phyloP scores from a whole-genome alignment of 2,329 filamentous ascomycete species.

The Alternaria sp. region DNA sequence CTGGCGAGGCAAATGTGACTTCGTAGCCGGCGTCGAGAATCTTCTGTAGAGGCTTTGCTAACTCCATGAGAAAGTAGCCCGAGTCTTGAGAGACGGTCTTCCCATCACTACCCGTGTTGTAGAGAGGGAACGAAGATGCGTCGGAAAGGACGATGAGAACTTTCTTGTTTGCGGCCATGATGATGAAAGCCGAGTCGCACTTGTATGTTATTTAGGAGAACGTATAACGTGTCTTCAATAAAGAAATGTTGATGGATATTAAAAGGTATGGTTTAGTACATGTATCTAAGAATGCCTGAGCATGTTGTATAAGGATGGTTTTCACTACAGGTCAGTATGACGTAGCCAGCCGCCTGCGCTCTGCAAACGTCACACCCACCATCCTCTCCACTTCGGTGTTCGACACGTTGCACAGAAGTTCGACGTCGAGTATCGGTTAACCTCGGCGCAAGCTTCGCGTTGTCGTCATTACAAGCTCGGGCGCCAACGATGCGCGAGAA shows the following conservation, averaged over 20 bases:
- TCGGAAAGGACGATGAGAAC: slow-evolving; percentile 58
- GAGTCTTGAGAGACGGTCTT: slow-evolving; percentile 38
- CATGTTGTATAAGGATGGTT: not conserved
- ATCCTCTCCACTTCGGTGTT: not conserved
- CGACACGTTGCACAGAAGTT: not conserved
- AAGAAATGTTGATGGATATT: not conserved
- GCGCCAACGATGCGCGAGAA: not conserved
- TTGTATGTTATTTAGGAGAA: not conserved
- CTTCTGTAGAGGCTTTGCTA: slow-evolving; percentile 41
- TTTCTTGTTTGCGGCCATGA: slow-evolving; percentile 50
- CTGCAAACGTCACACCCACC: slow-evolving; percentile 10
- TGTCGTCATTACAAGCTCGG: not conserved
- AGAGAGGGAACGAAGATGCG: slow-evolving; percentile 47
- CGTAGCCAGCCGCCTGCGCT: slow-evolving; percentile 8
- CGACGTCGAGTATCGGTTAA: not conserved
- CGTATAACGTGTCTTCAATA: not conserved
- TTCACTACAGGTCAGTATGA: slow-evolving; percentile 18
- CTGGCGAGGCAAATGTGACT: slow-evolving; percentile 57
- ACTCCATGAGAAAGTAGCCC: slow-evolving; percentile 46
- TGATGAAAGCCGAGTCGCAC: not conserved
- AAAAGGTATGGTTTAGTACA: not conserved
- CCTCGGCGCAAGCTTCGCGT: not conserved
- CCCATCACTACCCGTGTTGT: slow-evolving; percentile 35
- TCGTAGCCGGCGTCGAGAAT: slow-evolving; percentile 49
- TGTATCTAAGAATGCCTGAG: not conserved